Percentiles rank a stretch among this genome's conserved stretches.
These are phyloP conservation scores for Teratosphaeriaceae sp. DNA, from an alignment of 2,329 filamentous ascomycete species.

Conservation along the genomic window DNA sequence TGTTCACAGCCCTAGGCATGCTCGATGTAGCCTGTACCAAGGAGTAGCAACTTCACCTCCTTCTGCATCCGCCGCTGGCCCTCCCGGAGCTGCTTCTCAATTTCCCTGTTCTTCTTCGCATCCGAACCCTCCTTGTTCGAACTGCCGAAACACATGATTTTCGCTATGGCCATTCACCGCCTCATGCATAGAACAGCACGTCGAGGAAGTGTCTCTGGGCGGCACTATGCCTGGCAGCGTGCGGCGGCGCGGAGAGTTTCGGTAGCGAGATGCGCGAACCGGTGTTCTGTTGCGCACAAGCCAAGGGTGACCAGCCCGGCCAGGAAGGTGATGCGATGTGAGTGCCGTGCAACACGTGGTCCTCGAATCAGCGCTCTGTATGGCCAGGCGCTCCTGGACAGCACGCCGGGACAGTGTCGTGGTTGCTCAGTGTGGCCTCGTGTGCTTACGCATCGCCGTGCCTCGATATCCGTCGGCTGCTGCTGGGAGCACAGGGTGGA, in stretches of 20 bases:
- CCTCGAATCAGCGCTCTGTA: neutral
- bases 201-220: neutral
- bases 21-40: slow-evolving; percentile 53
- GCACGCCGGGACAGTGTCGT: neutral
- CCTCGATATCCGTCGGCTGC: no score
- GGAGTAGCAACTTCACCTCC: slow-evolving; percentile 87
- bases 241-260: neutral
- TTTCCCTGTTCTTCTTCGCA: slow-evolving; percentile 54
- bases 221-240: neutral
- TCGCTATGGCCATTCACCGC: slow-evolving; percentile 12
- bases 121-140: slow-evolving; percentile 41
- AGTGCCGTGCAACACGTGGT: neutral
- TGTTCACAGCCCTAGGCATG: neutral
- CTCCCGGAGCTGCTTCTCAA: slow-evolving; percentile 76
- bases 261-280: slow-evolving; percentile 2
- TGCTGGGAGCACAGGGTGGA: no score
- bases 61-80: slow-evolving; percentile 82
- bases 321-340: neutral
- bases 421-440: neutral
- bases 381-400: neutral
- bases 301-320: neutral
- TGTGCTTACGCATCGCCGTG: neutral
- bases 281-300: neutral
- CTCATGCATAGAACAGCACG: neutral
- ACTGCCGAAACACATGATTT: slow-evolving; percentile 47